Evolutionary conservation across 257 asterid genomes (phyloP), one percentile per base, ranked within the genome.

Genomic region (Vinca minor): DNA sequence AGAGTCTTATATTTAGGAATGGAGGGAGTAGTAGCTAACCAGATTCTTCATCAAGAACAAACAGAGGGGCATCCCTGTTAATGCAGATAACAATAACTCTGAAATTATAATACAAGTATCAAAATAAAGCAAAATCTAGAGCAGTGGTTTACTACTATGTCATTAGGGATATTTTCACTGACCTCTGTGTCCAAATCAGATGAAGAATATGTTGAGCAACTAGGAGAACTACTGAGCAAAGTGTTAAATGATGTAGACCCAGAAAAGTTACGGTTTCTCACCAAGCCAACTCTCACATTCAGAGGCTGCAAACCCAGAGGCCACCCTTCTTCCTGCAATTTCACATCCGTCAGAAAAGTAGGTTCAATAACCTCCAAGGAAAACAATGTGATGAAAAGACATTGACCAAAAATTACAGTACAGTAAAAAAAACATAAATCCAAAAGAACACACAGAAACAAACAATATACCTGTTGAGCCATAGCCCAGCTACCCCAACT

Each of bases 241-340:
- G 86, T 81, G 78, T 75, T 81, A 78, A 81, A 78, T 28, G 84
- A 81, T 6, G 78, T 65, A 4, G 86, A 78, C 46, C 74, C 84
- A 29, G 77, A 70, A 53, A 65, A 55, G 42, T 71, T 58, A 21
- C 71, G 71, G 70, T 42, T 75, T 64, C 84, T 81, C 42, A 64
- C 71, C 17, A 79, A 57, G 66, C 81, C 84, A 67, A 58, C 73
- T 75, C 85, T 69, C 49, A 57, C 71, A 81, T 77, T 78, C 74
- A 81, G 55, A 59, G 83, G 84, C 44, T 65, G 78, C 78, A 81
- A 74, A 29, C 86, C 86, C 57, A 81, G 73, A 18, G 84, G 84
- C 86, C 86, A 81, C 18, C 82, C 86, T 68, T 75, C 86, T 78
- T 78, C 83, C 86, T 81, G 77, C 65, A 69, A 32, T 71, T 41